Evolutionary conservation across 129 eudicot species (phyloP), one percentile per base, ranked within the genome.

Genomic region (Lactuca saligna): DNA sequence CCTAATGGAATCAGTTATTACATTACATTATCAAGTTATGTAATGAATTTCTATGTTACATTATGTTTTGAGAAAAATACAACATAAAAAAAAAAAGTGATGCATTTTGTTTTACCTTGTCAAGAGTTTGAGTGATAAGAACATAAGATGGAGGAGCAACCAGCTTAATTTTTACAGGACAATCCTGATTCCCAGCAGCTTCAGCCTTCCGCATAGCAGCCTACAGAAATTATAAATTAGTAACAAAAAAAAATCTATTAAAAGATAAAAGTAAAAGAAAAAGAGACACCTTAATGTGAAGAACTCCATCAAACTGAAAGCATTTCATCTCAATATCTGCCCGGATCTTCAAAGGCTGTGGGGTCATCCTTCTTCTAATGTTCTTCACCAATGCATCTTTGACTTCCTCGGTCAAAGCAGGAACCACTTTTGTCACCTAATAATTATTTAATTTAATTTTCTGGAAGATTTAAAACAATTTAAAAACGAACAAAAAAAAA

Each of bases 181-280:
- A 93, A 55, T 93, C 95, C 51, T 85, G 66, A 68, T 82, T 88
- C 16, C 98, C 98, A 74, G 89, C 95, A 80, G 98, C 96, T 83
- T 92, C 96, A 10, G 98, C 98, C 73, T 92, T 92, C 71, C 96
- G 86, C 96, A 92, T 92, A n/a, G 98, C 98, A 66, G 79, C 96
- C 98, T 92, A 73, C 9, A 69, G 34, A 49, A 42, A 42, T 55
- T 17, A 5, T 41, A 34, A 54, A 55, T 48, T 60, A 44, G 70
- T 41, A 62, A 34, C 61, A 48, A 71, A 74, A 3, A 16, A 2
- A 35, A 69, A 50, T n/a, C 41, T 53, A 12, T 32, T 66, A 34
- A 54, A 44, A 69, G 29, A 38, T 17, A 74, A 8, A 46, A 7
- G 39, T 13, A 17, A 49, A 76, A 31, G n/a, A 69, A 46, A 58